Evolutionary conservation across 1,284 basidiomycete species (phyloP), one percentile per base, ranked within the genome.

Genomic region (Moesziomyces sp.): DNA sequence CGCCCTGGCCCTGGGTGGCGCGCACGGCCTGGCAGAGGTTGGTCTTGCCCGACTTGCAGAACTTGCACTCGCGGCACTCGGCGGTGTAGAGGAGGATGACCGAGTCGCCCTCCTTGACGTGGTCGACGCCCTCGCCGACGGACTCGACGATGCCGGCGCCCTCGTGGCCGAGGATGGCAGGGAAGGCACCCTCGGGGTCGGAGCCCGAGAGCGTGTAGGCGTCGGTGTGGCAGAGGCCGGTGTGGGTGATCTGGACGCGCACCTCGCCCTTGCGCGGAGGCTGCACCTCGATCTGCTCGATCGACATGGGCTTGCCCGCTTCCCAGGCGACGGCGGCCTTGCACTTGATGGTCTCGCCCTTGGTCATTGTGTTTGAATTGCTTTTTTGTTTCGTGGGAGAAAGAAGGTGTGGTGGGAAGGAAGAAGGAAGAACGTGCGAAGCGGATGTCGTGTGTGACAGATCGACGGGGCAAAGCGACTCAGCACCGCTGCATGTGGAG

Each of bases 1-100:
- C 85, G 64, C 96, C 96, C 84, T 92, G 89, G n/a, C 96, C 96
- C 85, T 98, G 95, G 5, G 94, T 97, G 8, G 92, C 87, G 70
- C 95, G 92, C 49, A 97, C 94, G 90, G 82, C 53, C 59, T 81
- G 77, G 78, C 84, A 75, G 52, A 71, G 57, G 86, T 98, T 99
- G 66, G 96, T 99, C 89, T 98, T 99, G 71, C 96, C 97, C 61
- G 93, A 95, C 87, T 91, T 96, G 89, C 96, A 99, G 88, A 98
- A 98, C 68, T 84, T 84, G 78, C 83, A 84, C 72, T 82, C 46
- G 28, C 80, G 69, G 71, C 80, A 81, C 55, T 81, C 79, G 56
- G 81, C 78, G 5, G 78, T 84, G 80, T 82, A 81, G 46, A 85
- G 83, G 30, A 95, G 93, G 73, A 98, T 90, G 77, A 98, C 95